Evolutionary conservation across 2,329 filamentous ascomycete species (phyloP), one percentile per base, ranked within the genome.

Genomic region (Rhexocercosporidium sp.): DNA sequence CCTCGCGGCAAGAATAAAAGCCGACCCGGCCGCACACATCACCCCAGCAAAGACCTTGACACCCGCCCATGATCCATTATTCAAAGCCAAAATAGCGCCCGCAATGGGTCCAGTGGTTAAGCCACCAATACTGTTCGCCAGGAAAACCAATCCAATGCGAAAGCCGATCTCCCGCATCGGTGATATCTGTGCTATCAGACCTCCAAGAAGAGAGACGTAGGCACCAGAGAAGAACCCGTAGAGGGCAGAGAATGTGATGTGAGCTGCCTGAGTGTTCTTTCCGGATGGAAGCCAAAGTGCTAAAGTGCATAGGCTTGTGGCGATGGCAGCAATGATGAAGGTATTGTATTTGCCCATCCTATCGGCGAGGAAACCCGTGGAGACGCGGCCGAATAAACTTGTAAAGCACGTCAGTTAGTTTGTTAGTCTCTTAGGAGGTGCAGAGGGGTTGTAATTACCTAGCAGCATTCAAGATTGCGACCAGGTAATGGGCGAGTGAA

Each of bases 161-260:
- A 87, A 83, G 18, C 91, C 91, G 34, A 93, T 88, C 76, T 92
- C 82, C 20, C 84, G 81, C 29, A 92, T 83, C 59, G 91, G 87
- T 1, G 85, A 87, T 67, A 93, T 89, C 73, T 92, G 88, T 1
- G 88, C 89, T n/a, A 93, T 80, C 12, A 91, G 79, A 0, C 89
- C 84, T 0, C 90, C 87, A 0, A 82, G 49, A 25, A 74, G 57
- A 1, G 66, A 66, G 11, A 86, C 25, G 9, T 39, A 66, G 3
- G 54, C 88, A 0, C 88, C 89, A 0, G 84, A 87, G 1, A 83
- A 83, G 59, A 92, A 81, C 0, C 92, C 91, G 73, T 91, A 92
- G 65, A 90, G 81, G 0, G 82, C 79, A 0, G 86, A 81, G 83
- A 90, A 93, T 0, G 81, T 82, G 72, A 91, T 92, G 29, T 92